A percentile compares a stretch with the other conserved stretches of the same genome.
phyloP scores from a whole-genome alignment of 2,329 filamentous ascomycete species.

The Moelleriella libera region DNA sequence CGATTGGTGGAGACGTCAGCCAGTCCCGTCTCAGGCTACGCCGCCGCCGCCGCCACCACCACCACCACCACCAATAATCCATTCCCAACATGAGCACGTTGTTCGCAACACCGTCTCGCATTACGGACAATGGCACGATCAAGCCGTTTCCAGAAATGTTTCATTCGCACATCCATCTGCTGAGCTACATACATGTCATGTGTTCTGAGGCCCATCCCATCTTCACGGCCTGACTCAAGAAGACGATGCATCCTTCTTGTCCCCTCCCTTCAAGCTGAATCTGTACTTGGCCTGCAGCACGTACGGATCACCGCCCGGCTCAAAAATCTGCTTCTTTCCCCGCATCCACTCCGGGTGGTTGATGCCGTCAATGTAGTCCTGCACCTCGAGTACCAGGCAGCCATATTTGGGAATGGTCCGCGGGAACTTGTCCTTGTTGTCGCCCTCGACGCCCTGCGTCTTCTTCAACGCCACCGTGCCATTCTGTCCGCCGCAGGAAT shows the following conservation, averaged over 20 bases:
- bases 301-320: constrained; percentile 44
- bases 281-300: constrained; percentile 47
- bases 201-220: too few species aligned
- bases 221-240: background rate
- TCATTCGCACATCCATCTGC: too few species aligned
- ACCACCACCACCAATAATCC: background rate
- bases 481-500: constrained; percentile 67
- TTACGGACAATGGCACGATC: too few species aligned
- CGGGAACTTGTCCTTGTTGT: constrained; percentile 34
- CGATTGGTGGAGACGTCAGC: background rate
- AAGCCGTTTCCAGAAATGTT: too few species aligned
- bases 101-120: too few species aligned
- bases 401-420: constrained; percentile 60
- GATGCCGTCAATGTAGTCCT: constrained; percentile 90
- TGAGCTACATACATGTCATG: too few species aligned
- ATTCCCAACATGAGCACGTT: background rate
- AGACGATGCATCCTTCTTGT: constrained; percentile 1
- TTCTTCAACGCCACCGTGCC: constrained; percentile 55
- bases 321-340: constrained; percentile 39
- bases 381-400: constrained; percentile 79
- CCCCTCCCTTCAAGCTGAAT: constrained; percentile 31
- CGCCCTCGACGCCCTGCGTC: constrained; percentile 47
- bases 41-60: background rate
- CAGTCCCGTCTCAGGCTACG: too few species aligned
- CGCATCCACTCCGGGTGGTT: constrained; percentile 84